A percentile compares a stretch with the other conserved stretches of the same genome.
Conservation (phyloP, 805 yeast species). For the Candida oleophila region DNA sequence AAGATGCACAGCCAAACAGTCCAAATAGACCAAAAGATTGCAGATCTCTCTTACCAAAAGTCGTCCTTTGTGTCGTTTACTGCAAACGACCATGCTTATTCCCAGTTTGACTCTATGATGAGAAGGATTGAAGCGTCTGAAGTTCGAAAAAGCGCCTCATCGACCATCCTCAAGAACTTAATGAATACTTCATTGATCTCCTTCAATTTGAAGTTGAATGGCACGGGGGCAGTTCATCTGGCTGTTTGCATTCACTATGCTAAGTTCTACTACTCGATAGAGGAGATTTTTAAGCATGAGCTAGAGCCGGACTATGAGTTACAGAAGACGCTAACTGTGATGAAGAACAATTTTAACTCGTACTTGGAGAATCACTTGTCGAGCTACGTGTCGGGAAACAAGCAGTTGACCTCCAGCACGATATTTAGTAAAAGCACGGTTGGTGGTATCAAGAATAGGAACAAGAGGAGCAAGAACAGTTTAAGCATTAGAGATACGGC, state of each 20-base stretch:
- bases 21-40: slow-evolving; percentile 21
- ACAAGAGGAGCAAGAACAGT: neutral
- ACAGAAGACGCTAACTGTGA: slow-evolving; percentile 12
- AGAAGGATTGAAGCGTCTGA: slow-evolving; percentile 15
- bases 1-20: slow-evolving; percentile 25
- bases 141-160: slow-evolving; percentile 19
- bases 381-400: neutral
- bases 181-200: slow-evolving; percentile 27
- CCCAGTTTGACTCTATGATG: slow-evolving; percentile 19
- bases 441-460: neutral
- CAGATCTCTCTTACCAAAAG: slow-evolving; percentile 31
- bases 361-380: slow-evolving; percentile 20
- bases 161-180: slow-evolving; percentile 26
- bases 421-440: neutral
- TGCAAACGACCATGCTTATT: slow-evolving; percentile 11
- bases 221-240: neutral
- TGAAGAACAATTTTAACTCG: slow-evolving; percentile 22
- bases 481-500: neutral
- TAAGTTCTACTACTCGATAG: slow-evolving; percentile 33
- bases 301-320: slow-evolving; percentile 13
- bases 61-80: slow-evolving; percentile 28
- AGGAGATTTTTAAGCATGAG: slow-evolving; percentile 18
- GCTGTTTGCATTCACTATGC: slow-evolving; percentile 15
- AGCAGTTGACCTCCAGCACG: neutral
- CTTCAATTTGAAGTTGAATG: slow-evolving; percentile 27